Base-by-base conservation (phyloP, 2,329 filamentous ascomycete species). In the Aspergillus fijiensis region DNA sequence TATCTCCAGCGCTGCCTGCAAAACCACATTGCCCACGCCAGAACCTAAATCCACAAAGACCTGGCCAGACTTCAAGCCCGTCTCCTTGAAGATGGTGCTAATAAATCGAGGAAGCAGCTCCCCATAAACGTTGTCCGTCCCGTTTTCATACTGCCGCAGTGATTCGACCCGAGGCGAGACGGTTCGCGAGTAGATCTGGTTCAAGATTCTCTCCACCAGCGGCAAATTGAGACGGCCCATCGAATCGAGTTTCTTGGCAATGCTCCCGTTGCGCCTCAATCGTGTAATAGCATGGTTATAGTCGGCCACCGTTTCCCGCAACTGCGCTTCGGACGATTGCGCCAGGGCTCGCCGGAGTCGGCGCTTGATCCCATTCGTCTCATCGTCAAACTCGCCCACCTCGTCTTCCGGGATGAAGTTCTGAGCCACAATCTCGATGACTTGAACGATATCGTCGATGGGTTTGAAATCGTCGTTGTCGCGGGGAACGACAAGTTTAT, bases 21-120 rank as follows among this genome's bases (percentile, higher is more conserved):
- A 81, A 27, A 95, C 92, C 2, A 98, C 94, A 72, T 98, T 99
- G 51, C 94, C 95, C 16, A 98, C 95, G 31, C 95, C 95, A 2
- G 94, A 98, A 52, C 95, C 95, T 14, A 99, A 84, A 72, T 99
- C 95, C 61, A 99, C 88, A 73, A 99, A 98, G 42, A 96, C 87
- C 68, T 96, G 90, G 53, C 88, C 85, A 0, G 91, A 94, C 61
- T 86, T 92, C 74, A 98, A 86, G 49, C 86, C 82, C 3, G 90
- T 89, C 73, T 91, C 85, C 67, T 88, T 85, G 67, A 99, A 87
- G 61, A 98, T 91, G 60, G 88, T 86, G 63, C 89, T 90, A 64
- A 95, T 85, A 72, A 99, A 96, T 1, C 88, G 87, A 21, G 92
- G 89, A 31, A 95, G 82, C 27, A 99, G 85, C 75, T 99, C 95